Evolutionary conservation across 345 rosid species (phyloP).

Genomic region (Psidium guajava): DNA sequence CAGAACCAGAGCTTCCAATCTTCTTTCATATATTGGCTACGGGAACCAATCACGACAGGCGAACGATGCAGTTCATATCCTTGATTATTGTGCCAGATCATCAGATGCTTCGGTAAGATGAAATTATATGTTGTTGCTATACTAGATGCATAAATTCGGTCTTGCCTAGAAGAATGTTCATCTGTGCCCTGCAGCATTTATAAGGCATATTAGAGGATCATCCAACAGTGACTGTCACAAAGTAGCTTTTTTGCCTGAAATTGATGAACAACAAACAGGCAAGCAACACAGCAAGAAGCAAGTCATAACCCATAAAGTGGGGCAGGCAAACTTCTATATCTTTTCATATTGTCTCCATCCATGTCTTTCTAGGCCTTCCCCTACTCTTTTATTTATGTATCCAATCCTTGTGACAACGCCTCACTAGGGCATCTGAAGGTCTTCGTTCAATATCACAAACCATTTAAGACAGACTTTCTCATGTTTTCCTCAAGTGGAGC

Average conservation of each 20-base stretch:
- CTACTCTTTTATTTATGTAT: neutral
- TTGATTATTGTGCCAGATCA: conserved; percentile 50
- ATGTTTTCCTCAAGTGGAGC: neutral
- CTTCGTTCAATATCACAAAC: neutral
- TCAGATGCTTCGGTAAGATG: conserved; percentile 73
- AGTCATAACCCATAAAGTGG: no score
- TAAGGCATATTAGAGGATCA: neutral
- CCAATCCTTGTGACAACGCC: neutral
- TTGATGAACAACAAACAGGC: neutral
- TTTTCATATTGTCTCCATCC: neutral
- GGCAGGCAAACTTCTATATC: no score
- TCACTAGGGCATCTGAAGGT: neutral
- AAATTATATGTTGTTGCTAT: neutral
- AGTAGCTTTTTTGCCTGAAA: neutral
- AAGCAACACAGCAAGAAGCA: neutral
- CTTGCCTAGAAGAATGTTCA: neutral
- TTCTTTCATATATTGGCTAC: conserved; percentile 37
- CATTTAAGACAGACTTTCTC: neutral
- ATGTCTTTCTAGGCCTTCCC: neutral
- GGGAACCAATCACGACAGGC: conserved; percentile 17
- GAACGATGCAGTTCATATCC: conserved; percentile 40
- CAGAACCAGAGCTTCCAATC: conserved; percentile 45
- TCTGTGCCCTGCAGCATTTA: neutral
- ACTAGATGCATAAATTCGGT: neutral
- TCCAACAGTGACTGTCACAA: neutral